Evolutionary conservation across 2,329 filamentous ascomycete genomes (phyloP), one percentile per base, ranked within the genome.

Genomic region (Orbilia quercus): DNA sequence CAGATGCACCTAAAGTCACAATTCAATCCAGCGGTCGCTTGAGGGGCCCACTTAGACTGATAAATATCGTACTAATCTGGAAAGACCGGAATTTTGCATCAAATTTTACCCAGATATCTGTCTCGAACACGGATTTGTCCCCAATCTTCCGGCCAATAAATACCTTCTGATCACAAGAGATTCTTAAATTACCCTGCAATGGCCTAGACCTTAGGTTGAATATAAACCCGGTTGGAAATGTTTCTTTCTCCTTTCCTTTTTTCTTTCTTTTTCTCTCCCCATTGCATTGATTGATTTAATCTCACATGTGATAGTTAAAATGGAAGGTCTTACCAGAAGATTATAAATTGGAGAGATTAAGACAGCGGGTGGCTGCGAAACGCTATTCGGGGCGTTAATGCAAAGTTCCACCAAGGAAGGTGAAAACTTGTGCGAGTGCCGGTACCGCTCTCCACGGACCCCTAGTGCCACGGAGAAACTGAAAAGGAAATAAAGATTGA

Each of bases 231-330:
- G 12, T 20, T n/a, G 40, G 4, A 6, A 53, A 22, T 48, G 20
- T 53, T 42, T 20, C 3, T 14, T 47, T 25, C 7, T 5, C 6
- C 11, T 14, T 14, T 25, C 48, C 57, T 36, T 31, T 31, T 31
- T 31, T 9, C 28, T n/a, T n/a, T 53, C 31, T 20, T 2, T 14
- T 47, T 25, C 7, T 5, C 6, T 7, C 9, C 7, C 18, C 48
- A 44, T 36, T 31, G 4, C 9, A 5, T 9, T 9, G 9, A 9
- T 31, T 9, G 9, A 20, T 2, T 1, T 1, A n/a, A 20, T 48
- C 31, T 42, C 16, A 25, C 51, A 65, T 65, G 62, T 65, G 62
- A 57, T 20, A 31, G 4, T 9, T 9, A n/a, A n/a, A n/a, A n/a
- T 31, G 9, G 28, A 31, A n/a, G 23, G 9, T 20, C 20, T 23